Evolutionary conservation across 768 basidiomycete genomes (phyloP).

Genomic region (Tulasnella sp.): DNA sequence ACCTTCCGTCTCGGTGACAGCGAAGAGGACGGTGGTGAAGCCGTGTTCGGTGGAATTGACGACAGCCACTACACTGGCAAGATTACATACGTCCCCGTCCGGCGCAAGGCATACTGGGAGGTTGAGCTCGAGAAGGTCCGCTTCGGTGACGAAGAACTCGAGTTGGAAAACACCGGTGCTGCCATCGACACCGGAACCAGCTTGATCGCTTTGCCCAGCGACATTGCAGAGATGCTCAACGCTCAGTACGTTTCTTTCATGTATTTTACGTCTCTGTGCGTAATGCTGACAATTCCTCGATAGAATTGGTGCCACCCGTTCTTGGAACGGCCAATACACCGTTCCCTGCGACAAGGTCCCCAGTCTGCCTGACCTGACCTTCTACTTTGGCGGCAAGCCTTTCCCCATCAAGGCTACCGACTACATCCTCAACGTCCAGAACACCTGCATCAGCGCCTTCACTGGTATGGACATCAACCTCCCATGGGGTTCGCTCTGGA

Average conservation of each 20-base stretch:
- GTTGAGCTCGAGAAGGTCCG: constrained; percentile 86
- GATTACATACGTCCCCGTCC: constrained; percentile 84
- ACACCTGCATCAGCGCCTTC: constrained; percentile 94
- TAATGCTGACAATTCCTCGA: background rate
- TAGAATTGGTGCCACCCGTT: constrained; percentile 86
- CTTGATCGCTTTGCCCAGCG: constrained; percentile 88
- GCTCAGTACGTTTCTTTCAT: constrained; percentile 51
- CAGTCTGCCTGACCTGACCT: constrained; percentile 78
- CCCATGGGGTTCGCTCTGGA: constrained; percentile 80
- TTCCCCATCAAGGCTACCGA: constrained; percentile 82
- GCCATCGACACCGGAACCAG: constrained; percentile 96
- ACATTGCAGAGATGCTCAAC: constrained; percentile 98
- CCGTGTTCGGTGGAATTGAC: constrained; percentile 91
- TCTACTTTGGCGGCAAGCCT: constrained; percentile 78
- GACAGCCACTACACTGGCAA: constrained; percentile 72
- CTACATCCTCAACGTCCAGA: constrained; percentile 88
- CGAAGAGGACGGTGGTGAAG: constrained; percentile 88
- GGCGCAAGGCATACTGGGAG: constrained; percentile 98
- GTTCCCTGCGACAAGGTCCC: constrained; percentile 87
- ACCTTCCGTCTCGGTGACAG: constrained; percentile 90
- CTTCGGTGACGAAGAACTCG: constrained; percentile 86
- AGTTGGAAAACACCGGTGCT: constrained; percentile 91
- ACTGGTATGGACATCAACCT: constrained; percentile 87
- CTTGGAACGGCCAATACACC: constrained; percentile 95
- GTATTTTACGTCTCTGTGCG: background rate